phyloP scores from a whole-genome alignment of 179 eudicot genomes.

The Actinidia chinensis region DNA sequence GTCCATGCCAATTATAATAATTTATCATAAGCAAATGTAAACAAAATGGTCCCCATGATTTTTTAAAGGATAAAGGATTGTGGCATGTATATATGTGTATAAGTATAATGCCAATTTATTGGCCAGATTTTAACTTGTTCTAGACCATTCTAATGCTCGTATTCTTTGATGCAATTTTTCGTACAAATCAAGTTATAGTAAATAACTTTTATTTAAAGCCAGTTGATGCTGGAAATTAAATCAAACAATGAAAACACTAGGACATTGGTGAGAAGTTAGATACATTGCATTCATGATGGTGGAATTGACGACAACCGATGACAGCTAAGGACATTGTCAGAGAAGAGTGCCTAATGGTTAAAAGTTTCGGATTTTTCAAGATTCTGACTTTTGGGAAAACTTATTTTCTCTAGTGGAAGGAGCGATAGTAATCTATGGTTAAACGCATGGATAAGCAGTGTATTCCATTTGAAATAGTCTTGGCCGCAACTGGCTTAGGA shows the following conservation, averaged over 20 bases:
- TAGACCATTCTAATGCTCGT: neutral
- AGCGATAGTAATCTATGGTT: constrained; percentile 71
- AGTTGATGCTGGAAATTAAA: neutral
- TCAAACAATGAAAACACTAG: neutral
- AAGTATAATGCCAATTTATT: neutral
- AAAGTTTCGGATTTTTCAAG: constrained; percentile 64
- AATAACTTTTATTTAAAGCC: no score
- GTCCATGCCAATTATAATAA: neutral
- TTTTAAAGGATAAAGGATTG: neutral
- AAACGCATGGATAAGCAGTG: constrained; percentile 87
- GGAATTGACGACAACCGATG: constrained; percentile 89
- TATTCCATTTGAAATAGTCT: constrained; percentile 78
- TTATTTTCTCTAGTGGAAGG: constrained; percentile 63
- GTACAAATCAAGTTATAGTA: no score
- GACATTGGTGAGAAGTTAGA: neutral
- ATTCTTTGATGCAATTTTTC: no score
- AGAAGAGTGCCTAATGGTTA: constrained; percentile 86
- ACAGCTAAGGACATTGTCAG: constrained; percentile 87
- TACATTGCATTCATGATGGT: constrained; percentile 78
- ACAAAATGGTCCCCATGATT: neutral
- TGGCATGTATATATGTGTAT: neutral
- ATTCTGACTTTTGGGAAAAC: constrained; percentile 69
- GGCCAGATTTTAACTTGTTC: neutral
- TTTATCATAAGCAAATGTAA: neutral
- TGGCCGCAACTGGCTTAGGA: constrained; percentile 83